Evolutionary conservation across 2,329 filamentous ascomycete species (phyloP).

Genomic region (Colletotrichum sp.): DNA sequence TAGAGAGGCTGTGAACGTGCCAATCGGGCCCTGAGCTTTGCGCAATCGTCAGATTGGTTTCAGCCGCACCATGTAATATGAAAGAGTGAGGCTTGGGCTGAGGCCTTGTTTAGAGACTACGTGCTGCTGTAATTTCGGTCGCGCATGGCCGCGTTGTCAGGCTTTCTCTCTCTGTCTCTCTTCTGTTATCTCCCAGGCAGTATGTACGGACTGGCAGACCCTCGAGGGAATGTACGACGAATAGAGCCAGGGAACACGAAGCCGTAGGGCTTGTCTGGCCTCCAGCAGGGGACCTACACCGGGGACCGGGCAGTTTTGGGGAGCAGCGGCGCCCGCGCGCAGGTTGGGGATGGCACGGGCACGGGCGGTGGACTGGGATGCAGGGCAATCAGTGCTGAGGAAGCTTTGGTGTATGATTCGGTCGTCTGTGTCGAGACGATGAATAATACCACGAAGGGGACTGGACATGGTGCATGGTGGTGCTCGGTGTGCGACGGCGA

Average conservation of each 20-base stretch:
- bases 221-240: not conserved
- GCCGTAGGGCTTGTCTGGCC: not conserved
- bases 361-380: not conserved
- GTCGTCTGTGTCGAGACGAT: not conserved
- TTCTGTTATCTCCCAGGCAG: not conserved
- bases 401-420: not conserved
- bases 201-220: not conserved
- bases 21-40: not conserved
- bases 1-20: conserved; percentile 6
- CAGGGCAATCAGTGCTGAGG: conserved; percentile 2
- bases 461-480: not conserved
- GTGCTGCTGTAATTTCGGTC: not conserved
- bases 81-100: not conserved
- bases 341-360: not conserved
- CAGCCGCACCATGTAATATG: conserved; percentile 7
- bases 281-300: not conserved
- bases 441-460: not conserved
- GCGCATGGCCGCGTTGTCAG: not conserved
- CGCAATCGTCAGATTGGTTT: not conserved
- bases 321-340: not conserved
- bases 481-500: not conserved
- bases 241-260: not conserved
- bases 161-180: not conserved
- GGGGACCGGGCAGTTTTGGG: not conserved
- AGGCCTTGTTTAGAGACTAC: not conserved